Base-by-base conservation (phyloP, 257 asterid genomes). In the Petunia secreta region DNA sequence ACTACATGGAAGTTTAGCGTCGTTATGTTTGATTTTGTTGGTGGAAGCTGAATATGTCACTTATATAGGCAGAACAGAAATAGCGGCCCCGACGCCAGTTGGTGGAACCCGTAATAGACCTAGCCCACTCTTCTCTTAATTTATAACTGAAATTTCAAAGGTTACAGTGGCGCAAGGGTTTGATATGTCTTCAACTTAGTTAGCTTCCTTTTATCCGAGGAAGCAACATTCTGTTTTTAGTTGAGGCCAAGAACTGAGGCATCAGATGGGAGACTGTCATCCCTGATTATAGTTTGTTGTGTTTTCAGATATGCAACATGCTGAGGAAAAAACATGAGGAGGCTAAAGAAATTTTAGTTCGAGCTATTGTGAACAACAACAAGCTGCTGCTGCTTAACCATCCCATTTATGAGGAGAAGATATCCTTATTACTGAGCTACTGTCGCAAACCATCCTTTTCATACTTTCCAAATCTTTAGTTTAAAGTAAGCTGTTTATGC, bases 341-440 rank as follows among this genome's bases (percentile, higher is more conserved):
- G 83, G 98, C 97, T 2, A 93, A 94, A 79, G 97, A 94, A 55
- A 16, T 90, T 63, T 62, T 94, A 83, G 97, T 88, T 75, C 91
- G 83, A 81, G 93, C 93, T 82, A 79, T 89, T 75, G 92, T 96
- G 81, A 94, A 86, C 91, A 93, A 85, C 92, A 93, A 95, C 85
- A 91, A 89, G 88, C 84, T 96, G 82, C 90, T 93, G 83, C 73
- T 96, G 94, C 95, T 96, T 85, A 86, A 90, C 81, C 89, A 84
- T 89, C 97, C 97, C 86, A 82, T 73, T 65, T 81, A 89, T 39
- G 90, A 90, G 14, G 88, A 90, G 87, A 95, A 90, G 90, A 93
- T 93, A 95, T 95, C 99, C 99, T 95, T 89, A 50, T 63, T 38
- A 69, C 41, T 52, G 48, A 43, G 39, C 62, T 14, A 43, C 9